Base-by-base conservation (phyloP, 805 yeast species). In the Hanseniaspora meyeri region DNA sequence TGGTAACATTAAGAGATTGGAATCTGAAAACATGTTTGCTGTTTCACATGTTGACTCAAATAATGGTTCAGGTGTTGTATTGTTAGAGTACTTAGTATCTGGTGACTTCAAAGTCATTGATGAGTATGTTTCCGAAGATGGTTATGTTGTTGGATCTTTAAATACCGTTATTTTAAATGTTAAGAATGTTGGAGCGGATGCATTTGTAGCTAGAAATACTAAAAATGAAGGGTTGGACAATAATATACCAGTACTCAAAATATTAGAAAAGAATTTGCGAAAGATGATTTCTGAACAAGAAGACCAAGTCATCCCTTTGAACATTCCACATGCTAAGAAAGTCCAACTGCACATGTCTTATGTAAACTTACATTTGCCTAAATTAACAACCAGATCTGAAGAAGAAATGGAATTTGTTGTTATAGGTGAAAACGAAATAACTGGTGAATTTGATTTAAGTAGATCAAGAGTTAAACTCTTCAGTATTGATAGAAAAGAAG, bases 391-490 rank as follows among this genome's bases (percentile, higher is more conserved):
- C 17, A 53, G 57, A 46, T 46, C 47, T 32, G 36, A 38, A 31
- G 57, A 53, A 19, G 51, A 38, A 17, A 17, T 31, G 17, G 57
- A 53, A 24, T 53, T 53, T 46, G n/a, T 53, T 34, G 50, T 46
- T 31, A 46, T 53, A 6, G 57, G 57, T 2, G 57, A 53, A 39
- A 53, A 53, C 40, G 40, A 53, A 38, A 42, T 53, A 12, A 20
- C 49, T 11, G 51, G 57, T 16, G 57, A 53, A 20, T 46, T 38
- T 46, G 57, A 53, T 7, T 37, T 53, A n/a, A 53, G 57, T 40
- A 53, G 57, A 53, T 53, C 57, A 6, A 45, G 57, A 45, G 63
- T 63, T 43, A 59, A 54, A 38, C 39, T 59, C 12, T 56, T 58
- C 36, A 56, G 54, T 38, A 55, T 58, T 51, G 51, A 52, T 19